Percentiles rank a stretch among this genome's conserved stretches.
phyloP scores from a whole-genome alignment of 1,139 yeast species.

The Petasospora rhodanensis region DNA sequence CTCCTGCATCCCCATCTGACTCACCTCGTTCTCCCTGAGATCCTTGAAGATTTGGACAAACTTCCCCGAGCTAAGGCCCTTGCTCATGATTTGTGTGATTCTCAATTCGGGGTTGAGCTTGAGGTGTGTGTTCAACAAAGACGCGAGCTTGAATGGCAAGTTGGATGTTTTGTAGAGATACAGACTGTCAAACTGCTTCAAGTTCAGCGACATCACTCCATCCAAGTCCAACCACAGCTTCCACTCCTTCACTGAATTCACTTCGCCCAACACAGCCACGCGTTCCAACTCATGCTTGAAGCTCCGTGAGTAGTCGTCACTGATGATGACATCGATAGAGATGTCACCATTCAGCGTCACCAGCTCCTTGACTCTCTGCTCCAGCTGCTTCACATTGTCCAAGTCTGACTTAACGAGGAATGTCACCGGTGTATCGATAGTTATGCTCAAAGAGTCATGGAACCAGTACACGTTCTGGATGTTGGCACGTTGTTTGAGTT shows the following conservation, averaged over 20 bases:
- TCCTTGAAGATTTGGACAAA: conserved; percentile 35
- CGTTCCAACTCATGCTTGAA: conserved; percentile 21
- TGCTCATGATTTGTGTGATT: conserved; percentile 37
- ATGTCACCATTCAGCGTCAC: conserved; percentile 9
- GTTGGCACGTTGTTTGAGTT: conserved; percentile 50
- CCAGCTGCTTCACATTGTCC: conserved; percentile 14
- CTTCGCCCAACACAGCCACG: conserved; percentile 20
- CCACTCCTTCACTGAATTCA: conserved; percentile 15
- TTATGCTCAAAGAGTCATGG: conserved; percentile 24
- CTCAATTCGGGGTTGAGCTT: conserved; percentile 36
- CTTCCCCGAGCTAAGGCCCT: conserved; percentile 41
- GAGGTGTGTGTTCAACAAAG: conserved; percentile 24
- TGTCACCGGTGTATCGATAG: conserved; percentile 16
- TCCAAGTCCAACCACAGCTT: conserved; percentile 9
- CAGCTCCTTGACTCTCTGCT: conserved; percentile 17
- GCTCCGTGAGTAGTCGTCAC: conserved; percentile 20
- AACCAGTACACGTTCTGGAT: conserved; percentile 63
- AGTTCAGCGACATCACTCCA: conserved; percentile 13
- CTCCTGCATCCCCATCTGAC: conserved; percentile 25
- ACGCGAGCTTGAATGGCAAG: conserved; percentile 38
- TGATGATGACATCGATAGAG: conserved; percentile 21
- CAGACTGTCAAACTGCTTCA: conserved; percentile 25
- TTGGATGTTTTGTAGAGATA: conserved; percentile 33
- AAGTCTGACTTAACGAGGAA: conserved; percentile 18
- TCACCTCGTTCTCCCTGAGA: conserved; percentile 27